Evolutionary conservation across 192 early-diverging fungal species (phyloP), one percentile per base, ranked within the genome.

Genomic region (Coemansia javaensis): DNA sequence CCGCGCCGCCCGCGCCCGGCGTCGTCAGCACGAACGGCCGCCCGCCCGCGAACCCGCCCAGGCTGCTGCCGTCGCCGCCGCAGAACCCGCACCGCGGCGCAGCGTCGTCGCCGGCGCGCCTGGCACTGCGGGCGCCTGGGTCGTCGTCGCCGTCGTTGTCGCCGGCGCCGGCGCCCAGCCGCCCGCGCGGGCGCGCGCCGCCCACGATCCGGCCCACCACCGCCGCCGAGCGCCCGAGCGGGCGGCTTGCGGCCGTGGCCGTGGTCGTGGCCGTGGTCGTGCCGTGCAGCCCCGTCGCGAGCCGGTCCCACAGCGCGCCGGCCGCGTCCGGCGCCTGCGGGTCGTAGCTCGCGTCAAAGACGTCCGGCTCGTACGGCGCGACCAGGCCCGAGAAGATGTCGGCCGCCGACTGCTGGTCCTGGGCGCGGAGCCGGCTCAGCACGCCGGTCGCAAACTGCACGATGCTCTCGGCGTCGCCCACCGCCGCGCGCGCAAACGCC

Each of bases 401-500:
- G 11, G 39, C 44, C 22, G 45, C 21, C 11, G 17, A 31, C 23
- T 31, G n/a, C 10, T 36, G 40, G 0, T 44, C 34, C 32, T 51
- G 41, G 1, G 8, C 44, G 23, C 53, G 59, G 32, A 36, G 57
- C 17, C 45, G 51, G 10, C 36, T 38, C 10, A 68, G 56, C 43
- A 51, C 34, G 20, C 36, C 45, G 0, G 42, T 32, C 3, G 72
- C 56, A n/a, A 66, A 66, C 39, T 47, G 51, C 1, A 66, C 63
- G 12, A 77, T 65, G 30, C 50, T 44, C 40, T 63, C 67, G 16
- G 45, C 43, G 20, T 72, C 57, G 11, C 56, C 27, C 1, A 78
- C 53, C 0, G 77, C 46, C 5, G 53, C 49, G n/a, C 66, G 60
- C 2, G 91, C 91, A 77, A 94, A 94, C n/a, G 77, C 78, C 2